phyloP scores from a whole-genome alignment of 2,329 filamentous ascomycete genomes.

The Ophiocordyceps camponoti-saundersi region DNA sequence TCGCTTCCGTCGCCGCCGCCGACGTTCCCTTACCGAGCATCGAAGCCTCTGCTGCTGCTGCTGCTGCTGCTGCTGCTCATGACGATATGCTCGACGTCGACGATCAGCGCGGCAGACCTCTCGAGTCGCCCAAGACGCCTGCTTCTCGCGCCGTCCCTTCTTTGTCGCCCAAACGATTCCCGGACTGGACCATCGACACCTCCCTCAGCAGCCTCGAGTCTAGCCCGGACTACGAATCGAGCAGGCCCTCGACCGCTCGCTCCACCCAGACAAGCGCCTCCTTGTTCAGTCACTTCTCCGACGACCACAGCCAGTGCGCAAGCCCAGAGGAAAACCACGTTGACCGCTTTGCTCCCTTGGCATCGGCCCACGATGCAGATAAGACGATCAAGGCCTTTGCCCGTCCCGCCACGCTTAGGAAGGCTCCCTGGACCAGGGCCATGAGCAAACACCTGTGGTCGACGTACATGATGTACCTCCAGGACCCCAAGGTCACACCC shows the following conservation, averaged over 20 bases:
- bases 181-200: slow-evolving; percentile 42
- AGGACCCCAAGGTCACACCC: slow-evolving; percentile 50
- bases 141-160: slow-evolving; percentile 27
- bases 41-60: slow-evolving; percentile 28
- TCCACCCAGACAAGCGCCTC: slow-evolving; percentile 42
- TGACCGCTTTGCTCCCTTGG: slow-evolving; percentile 9
- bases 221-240: slow-evolving; percentile 40
- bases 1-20: slow-evolving; percentile 49
- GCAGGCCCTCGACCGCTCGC: slow-evolving; percentile 40
- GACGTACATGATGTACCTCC: slow-evolving; percentile 46
- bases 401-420: slow-evolving; percentile 19
- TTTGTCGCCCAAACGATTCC: slow-evolving; percentile 29
- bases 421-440: slow-evolving; percentile 44
- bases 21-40: slow-evolving; percentile 49
- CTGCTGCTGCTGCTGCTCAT: slow-evolving; percentile 8
- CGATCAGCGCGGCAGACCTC: slow-evolving; percentile 20
- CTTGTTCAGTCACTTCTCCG: slow-evolving; percentile 39
- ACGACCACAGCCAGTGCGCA: slow-evolving; percentile 33
- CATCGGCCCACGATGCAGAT: slow-evolving; percentile 12
- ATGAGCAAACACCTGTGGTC: slow-evolving; percentile 52
- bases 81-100: slow-evolving; percentile 22
- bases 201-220: slow-evolving; percentile 39
- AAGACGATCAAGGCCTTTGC: slow-evolving; percentile 12
- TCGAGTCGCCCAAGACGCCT: slow-evolving; percentile 44
- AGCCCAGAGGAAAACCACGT: slow-evolving; percentile 26